These are phyloP conservation scores for Tulasnella sp. DNA, from an alignment of 768 basidiomycete species.

Conservation along the genomic window DNA sequence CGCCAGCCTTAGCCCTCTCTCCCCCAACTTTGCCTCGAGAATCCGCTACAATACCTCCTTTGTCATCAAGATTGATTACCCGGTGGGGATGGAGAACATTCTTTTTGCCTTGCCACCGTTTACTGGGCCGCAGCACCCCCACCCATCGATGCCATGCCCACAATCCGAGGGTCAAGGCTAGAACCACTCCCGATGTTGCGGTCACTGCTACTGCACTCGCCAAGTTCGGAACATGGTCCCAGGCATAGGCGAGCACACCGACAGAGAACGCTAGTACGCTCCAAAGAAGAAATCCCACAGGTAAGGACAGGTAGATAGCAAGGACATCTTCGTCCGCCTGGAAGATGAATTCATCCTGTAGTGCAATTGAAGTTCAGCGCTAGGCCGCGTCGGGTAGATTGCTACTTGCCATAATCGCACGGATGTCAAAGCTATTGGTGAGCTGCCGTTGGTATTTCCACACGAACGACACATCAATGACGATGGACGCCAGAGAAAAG, in stretches of 20 bases:
- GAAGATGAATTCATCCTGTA: conserved; percentile 15
- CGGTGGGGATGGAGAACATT: too few species aligned
- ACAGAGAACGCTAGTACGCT: conserved; percentile 7
- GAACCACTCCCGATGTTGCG: not conserved
- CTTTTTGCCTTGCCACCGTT: too few species aligned
- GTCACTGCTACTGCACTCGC: conserved; percentile 7
- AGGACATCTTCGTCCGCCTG: conserved; percentile 11
- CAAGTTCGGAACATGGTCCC: not conserved
- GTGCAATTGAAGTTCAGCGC: not conserved
- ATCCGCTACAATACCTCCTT: too few species aligned
- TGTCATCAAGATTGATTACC: too few species aligned
- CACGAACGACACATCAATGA: not conserved
- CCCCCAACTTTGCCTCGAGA: too few species aligned
- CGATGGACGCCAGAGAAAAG: conserved; percentile 8
- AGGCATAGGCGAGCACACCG: conserved; percentile 10
- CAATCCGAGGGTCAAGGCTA: not conserved
- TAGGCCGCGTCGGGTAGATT: not conserved
- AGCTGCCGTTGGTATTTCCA: conserved; percentile 16
- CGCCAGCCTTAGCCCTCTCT: too few species aligned
- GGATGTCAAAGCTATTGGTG: conserved; percentile 13
- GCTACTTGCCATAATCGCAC: conserved; percentile 5
- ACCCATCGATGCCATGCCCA: conserved; percentile 2
- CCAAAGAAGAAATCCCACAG: conserved; percentile 12
- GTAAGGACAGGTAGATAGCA: conserved; percentile 8
- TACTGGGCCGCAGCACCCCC: too few species aligned